phyloP scores from a whole-genome alignment of 306 rosid genomes.

The Luffa aegyptiaca region DNA sequence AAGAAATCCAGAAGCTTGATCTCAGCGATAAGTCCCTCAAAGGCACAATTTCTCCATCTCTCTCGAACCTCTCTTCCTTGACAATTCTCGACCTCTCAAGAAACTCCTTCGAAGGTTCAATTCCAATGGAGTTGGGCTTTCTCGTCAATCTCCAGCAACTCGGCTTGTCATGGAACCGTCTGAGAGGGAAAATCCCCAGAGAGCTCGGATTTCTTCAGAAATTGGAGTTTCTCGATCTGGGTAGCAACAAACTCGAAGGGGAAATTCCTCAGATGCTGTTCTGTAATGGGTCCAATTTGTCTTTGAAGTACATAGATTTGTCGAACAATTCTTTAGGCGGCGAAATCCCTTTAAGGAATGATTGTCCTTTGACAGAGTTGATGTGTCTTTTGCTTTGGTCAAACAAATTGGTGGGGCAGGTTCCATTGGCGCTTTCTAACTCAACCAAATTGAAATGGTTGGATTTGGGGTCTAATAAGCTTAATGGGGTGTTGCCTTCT shows the following conservation, averaged over 20 bases:
- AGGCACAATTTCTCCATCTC: constrained; percentile 67
- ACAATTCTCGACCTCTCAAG: constrained; percentile 66
- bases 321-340: constrained; percentile 74
- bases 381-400: constrained; percentile 77
- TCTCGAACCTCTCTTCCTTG: constrained; percentile 57
- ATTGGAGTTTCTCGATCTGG: constrained; percentile 62
- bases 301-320: constrained; percentile 63
- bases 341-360: constrained; percentile 42
- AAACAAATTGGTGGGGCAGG: constrained; percentile 48
- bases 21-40: constrained; percentile 49
- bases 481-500: constrained; percentile 55
- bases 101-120: constrained; percentile 53
- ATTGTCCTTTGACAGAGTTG: constrained; percentile 45
- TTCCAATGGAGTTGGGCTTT: constrained; percentile 59
- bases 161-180: constrained; percentile 56
- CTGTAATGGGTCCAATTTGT: constrained; percentile 45
- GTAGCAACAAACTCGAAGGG: constrained; percentile 53
- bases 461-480: constrained; percentile 67
- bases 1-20: constrained; percentile 59
- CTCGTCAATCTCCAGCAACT: constrained; percentile 42
- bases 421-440: constrained; percentile 61
- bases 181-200: constrained; percentile 45
- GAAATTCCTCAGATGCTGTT: constrained; percentile 54
- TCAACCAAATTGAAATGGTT: constrained; percentile 73
- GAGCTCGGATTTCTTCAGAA: constrained; percentile 54